Evolutionary conservation across 176 grass and related monocot species (phyloP).

Genomic region (barley (Hordeum vulgare)): MorexV3_pseudomolecules_assembly NC_058518.1:485300221-485300720

Average conservation of each 20-base stretch:
- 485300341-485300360: too few species aligned
- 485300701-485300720: neutral
- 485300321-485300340: too few species aligned
- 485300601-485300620: neutral
- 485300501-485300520: conserved; percentile 23
- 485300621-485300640: too few species aligned
- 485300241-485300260: too few species aligned
- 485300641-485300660: too few species aligned
- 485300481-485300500: conserved; percentile 56
- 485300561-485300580: neutral
- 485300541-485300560: conserved; percentile 13
- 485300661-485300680: too few species aligned
- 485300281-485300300: too few species aligned
- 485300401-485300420: conserved; percentile 58
- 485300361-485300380: neutral
- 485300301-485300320: too few species aligned
- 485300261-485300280: too few species aligned
- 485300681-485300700: conserved; percentile 3
- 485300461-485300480: conserved; percentile 91
- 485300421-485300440: conserved; percentile 99
- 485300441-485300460: too few species aligned
- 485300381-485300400: conserved; percentile 15
- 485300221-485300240: too few species aligned
- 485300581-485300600: neutral
- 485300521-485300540: neutral